Base-by-base conservation (phyloP, 2,329 filamentous ascomycete species). In the Xylariaceae sp. region DNA sequence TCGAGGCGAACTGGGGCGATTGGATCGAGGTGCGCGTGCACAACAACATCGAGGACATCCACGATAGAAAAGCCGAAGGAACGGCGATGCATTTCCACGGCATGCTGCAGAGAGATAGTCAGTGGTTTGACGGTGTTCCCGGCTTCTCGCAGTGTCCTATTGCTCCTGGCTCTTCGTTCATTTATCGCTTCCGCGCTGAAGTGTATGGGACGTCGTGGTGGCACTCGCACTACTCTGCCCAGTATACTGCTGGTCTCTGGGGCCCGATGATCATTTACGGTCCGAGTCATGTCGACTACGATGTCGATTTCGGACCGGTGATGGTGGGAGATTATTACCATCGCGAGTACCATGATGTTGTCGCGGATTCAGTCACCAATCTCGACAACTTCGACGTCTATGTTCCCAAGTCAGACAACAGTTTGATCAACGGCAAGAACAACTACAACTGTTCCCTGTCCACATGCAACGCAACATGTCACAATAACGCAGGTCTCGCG, bases 31-130 rank as follows among this genome's bases (percentile, higher is more conserved):
- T 77, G 37, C 77, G 74, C 58, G 67, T 76, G 17, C 55, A 71
- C 47, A 78, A 78, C 61, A 82, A 86, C 47, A 78, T 88, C 56
- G 78, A 83, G 71, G 89, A 89, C 68, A 15, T 75, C n/a, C 76
- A 83, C 1, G 37, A 18, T 17, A 30, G 8, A 2, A 53, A 53
- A 18, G 56, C 8, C 1, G 78, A 87, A 65, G 80, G 74, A n/a
- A 83, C 83, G 17, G 80, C 76, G 57, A 75, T 89, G 35, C 87
- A 90, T 69, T 89, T 86, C 69, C 87, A 90, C 67, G 87, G 87
- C 10, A 75, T 88, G 57, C 86, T 79, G 65, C 84, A 87, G 68
- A 84, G 85, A 65, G 82, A 81, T 6, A 86, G 84, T 0, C 85
- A 79, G 37, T 77, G 82, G 55, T 87, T 88, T 82, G 87, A 90